Conservation (phyloP, 306 rosid species). For the Castanea mollissima region DNA sequence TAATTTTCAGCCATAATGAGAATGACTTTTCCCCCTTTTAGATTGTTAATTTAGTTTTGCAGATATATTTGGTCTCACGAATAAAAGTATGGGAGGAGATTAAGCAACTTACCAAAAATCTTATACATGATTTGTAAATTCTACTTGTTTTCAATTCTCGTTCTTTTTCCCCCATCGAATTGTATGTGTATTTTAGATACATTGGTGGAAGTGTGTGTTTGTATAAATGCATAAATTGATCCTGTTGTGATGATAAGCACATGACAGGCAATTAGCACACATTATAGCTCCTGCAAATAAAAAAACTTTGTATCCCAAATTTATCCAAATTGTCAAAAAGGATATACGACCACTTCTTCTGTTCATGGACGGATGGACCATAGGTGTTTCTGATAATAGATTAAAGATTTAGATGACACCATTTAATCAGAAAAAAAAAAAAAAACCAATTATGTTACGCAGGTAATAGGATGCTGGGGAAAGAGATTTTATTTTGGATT, state of each 20-base stretch:
- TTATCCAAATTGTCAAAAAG: no score
- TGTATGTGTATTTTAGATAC: background rate
- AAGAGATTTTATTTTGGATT: background rate
- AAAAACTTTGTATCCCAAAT: background rate
- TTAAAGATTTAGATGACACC: background rate
- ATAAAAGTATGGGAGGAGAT: background rate
- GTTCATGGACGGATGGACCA: no score
- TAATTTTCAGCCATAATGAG: background rate
- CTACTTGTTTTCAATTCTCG: background rate
- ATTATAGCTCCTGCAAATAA: background rate
- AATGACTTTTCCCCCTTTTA: background rate
- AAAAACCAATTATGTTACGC: background rate
- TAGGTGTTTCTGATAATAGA: background rate
- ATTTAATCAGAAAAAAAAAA: background rate
- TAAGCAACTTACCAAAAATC: background rate
- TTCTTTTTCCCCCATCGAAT: background rate
- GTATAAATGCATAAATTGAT: background rate
- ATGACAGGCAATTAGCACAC: background rate
- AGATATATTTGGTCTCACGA: background rate
- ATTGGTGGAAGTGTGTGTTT: background rate
- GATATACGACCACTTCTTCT: no score
- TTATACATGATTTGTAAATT: background rate
- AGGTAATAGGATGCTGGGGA: background rate
- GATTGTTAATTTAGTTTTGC: background rate
- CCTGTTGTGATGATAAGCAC: background rate